These are phyloP conservation scores for Chytriomyces sp. DNA, from an alignment of 192 early-diverging fungal genomes.

Conservation along the genomic window DNA sequence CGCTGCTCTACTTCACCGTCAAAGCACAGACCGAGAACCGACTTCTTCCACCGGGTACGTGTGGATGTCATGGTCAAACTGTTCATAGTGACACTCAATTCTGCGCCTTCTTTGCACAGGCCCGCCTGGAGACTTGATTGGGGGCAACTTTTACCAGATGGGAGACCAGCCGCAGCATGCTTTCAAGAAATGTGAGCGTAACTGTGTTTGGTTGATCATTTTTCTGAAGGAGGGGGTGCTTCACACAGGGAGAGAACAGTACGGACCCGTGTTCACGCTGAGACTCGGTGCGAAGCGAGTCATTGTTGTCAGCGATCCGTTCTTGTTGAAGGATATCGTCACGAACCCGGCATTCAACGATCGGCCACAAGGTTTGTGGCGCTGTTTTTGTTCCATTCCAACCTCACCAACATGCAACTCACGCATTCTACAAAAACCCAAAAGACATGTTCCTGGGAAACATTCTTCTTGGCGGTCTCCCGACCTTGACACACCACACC, in stretches of 20 bases:
- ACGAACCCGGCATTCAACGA: conserved; percentile 22
- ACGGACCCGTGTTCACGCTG: conserved; percentile 5
- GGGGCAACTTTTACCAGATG: neutral
- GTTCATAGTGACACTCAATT: too few relatives aligned
- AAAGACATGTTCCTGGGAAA: conserved; percentile 1
- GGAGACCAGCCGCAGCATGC: neutral
- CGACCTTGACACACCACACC: conserved; percentile 18
- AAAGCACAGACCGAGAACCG: too few relatives aligned
- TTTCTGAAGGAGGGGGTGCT: neutral
- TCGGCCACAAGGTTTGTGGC: conserved; percentile 10
- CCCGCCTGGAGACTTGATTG: neutral
- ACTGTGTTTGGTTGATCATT: too few relatives aligned
- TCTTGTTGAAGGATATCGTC: neutral
- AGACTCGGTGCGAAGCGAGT: conserved; percentile 11
- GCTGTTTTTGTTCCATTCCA: neutral
- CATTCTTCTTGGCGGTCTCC: conserved; percentile 19
- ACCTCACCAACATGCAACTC: too few relatives aligned
- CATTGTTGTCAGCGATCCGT: conserved; percentile 15
- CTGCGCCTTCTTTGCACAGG: neutral
- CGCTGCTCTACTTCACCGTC: too few relatives aligned
- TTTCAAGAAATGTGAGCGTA: neutral
- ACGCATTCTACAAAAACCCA: too few relatives aligned
- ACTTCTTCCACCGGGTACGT: too few relatives aligned
- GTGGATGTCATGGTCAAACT: too few relatives aligned
- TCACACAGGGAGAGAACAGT: neutral